Base-by-base conservation (phyloP, 2,329 filamentous ascomycete species). In the Penicillium sp. region DNA sequence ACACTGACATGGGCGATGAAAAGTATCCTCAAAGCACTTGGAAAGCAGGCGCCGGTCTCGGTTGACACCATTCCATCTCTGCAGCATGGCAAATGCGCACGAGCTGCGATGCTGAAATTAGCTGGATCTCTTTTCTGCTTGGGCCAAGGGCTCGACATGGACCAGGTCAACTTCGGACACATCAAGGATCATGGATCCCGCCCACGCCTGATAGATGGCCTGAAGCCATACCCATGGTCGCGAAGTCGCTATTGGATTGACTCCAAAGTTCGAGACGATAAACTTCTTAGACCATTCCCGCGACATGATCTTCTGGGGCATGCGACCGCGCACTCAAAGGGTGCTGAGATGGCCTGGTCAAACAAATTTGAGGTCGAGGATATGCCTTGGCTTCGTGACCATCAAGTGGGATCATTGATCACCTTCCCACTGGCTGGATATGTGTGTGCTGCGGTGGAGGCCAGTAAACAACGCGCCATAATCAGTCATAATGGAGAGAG, bases 331-430 rank as follows among this genome's bases (percentile, higher is more conserved):
- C 65, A 75, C 53, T 63, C 64, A 27, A 50, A 62, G 24, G 55
- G 56, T 13, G 18, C 62, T 2, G 60, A 62, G 40, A 56, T 59
- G 4, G 58, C 50, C 14, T 69, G 67, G 67, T 56, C 66, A 14
- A 68, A 68, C 24, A 54, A 63, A 32, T 43, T 65, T 10, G 52
- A 57, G 14, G 45, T 63, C n/a, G 58, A 63, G 45, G 59, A 63
- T 41, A 45, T 61, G 10, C 56, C 63, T 8, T 67, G 64, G 64
- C 58, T 67, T 29, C 54, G 58, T 4, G 60, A 67, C 21, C 64
- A 67, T 46, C 60, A 74, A 44, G 69, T 80, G 41, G 63, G 71
- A 1, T 60, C 57, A 1, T 61, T 60, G 49, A 58, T 50, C 21
- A 61, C 64, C 4, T 64, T 59, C 44, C 61, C 64, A 0, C 55